A percentile compares a stretch with the other conserved stretches of the same genome.
phyloP scores from a whole-genome alignment of 1,284 basidiomycete genomes.

The Moesziomyces sp. region DNA sequence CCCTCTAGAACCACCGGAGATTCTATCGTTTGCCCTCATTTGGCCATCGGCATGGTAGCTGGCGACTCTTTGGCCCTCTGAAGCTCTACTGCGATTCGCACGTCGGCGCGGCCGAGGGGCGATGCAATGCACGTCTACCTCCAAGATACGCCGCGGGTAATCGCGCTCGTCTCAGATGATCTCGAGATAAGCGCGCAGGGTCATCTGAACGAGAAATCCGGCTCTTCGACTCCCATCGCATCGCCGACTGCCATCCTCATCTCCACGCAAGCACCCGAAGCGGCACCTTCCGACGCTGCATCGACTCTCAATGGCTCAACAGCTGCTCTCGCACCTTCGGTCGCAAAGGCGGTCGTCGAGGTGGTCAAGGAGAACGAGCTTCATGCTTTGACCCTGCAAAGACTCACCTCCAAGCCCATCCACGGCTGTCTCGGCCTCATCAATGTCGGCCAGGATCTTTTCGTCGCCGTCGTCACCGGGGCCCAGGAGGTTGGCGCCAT shows the following conservation, averaged over 20 bases:
- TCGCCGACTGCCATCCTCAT: slow-evolving; percentile 35
- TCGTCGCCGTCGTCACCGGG: slow-evolving; percentile 55
- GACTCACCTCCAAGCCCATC: slow-evolving; percentile 35
- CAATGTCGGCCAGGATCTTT: slow-evolving; percentile 61
- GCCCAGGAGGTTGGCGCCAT: slow-evolving; percentile 53
- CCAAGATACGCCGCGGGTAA: slow-evolving; percentile 51
- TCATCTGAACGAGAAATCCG: slow-evolving; percentile 5
- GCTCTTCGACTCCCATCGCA: not conserved
- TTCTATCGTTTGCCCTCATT: no score
- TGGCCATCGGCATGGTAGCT: not conserved
- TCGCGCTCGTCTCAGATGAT: slow-evolving; percentile 43
- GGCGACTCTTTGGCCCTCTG: no score
- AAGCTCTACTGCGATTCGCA: no score
- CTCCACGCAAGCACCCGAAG: slow-evolving; percentile 24
- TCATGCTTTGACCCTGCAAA: slow-evolving; percentile 22
- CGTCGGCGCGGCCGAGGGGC: slow-evolving; percentile 3
- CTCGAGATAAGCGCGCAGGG: slow-evolving; percentile 1
- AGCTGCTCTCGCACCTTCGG: slow-evolving; percentile 13
- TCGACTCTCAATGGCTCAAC: slow-evolving; percentile 17
- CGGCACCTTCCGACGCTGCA: slow-evolving; percentile 13
- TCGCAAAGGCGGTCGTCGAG: slow-evolving; percentile 49
- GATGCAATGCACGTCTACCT: slow-evolving; percentile 62
- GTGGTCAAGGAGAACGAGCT: slow-evolving; percentile 43
- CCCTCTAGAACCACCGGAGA: not conserved
- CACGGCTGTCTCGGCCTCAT: slow-evolving; percentile 60